Base-by-base conservation (phyloP, 208 protist genomes). In the Trypanosoma caninum region DNA sequence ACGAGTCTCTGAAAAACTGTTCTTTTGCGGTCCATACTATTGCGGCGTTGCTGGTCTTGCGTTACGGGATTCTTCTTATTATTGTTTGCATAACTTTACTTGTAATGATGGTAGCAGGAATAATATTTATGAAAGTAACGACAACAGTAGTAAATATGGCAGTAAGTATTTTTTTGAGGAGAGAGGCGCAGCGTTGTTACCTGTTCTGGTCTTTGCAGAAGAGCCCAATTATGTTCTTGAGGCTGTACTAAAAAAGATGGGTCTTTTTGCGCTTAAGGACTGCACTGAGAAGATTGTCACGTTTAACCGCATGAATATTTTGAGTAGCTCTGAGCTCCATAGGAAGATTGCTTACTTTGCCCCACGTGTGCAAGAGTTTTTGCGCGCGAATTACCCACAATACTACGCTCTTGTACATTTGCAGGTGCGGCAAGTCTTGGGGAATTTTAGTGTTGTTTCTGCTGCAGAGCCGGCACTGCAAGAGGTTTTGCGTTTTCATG, bases 311-410 rank as follows among this genome's bases (percentile, higher is more conserved):
- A 59, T 72, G 28, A 45, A 71, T 50, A 63, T 65, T 0, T 53
- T 57, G 3, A 56, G 42, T 35, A 58, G 72, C 28, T 55, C 69
- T 0, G 35, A 50, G 9, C 51, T 91, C 25, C 84, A 91, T 44
- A 47, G 47, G 13, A 65, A 34, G n/a, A 72, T 91, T 27, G 68
- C 58, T 1, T 57, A 64, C 2, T 62, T 75, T n/a, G 45, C 64
- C 18, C 79, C 81, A 18, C 78, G 72, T 45, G 66, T 84, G 11
- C 84, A 89, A 53, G 57, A 55, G 9, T 79, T 75, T 65, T 65
- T 80, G 14, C 47, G 54, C 0, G 27, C 37, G 4, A 27, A 31
- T 13, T 34, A 76, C 47, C 67, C 75, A 18, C 27, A 54, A 16
- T 76, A 74, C 50, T 88, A 87, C 65, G 45, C 38, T n/a, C 10